Conservation (phyloP, 139 green algal genomes). For the Klebsormidium nitens region DNA sequence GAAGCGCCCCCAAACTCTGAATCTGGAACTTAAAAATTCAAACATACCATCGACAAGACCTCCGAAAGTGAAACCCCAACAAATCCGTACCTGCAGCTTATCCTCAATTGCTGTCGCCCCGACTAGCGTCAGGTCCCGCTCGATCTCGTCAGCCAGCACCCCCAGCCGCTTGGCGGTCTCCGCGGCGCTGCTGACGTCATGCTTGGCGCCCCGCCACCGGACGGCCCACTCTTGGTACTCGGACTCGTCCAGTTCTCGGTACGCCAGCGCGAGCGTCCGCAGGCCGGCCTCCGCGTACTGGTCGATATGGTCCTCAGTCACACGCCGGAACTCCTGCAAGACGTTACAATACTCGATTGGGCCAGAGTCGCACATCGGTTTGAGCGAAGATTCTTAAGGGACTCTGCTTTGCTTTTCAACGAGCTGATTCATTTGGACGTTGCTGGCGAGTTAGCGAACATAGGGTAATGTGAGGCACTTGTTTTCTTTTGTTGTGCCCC, state of each 20-base stretch:
- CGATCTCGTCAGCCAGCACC: constrained; percentile 44
- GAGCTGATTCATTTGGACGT: no score
- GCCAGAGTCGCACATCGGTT: no score
- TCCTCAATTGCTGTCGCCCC: constrained; percentile 96
- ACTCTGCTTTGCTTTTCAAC: no score
- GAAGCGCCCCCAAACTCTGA: no score
- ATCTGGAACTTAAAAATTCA: no score
- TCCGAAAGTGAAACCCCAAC: not conserved
- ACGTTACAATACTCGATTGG: no score
- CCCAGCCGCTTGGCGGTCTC: constrained; percentile 57
- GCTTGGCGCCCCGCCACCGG: constrained; percentile 20
- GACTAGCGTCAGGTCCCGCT: constrained; percentile 59
- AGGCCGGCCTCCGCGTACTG: constrained; percentile 73
- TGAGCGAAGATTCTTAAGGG: no score
- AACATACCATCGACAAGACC: not conserved
- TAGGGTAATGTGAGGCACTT: no score
- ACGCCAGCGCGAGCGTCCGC: constrained; percentile 68
- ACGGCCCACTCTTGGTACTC: constrained; percentile 39
- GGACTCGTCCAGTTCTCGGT: constrained; percentile 16
- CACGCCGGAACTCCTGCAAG: constrained; percentile 23
- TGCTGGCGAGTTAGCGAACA: no score
- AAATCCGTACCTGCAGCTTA: constrained; percentile 65
- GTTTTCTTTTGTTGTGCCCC: no score
- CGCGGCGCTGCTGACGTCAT: constrained; percentile 13
- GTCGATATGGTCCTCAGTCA: constrained; percentile 57